A percentile compares a stretch with the other conserved stretches of the same genome.
phyloP scores from a whole-genome alignment of 106 monocot species.

The Vanilla planifolia region DNA sequence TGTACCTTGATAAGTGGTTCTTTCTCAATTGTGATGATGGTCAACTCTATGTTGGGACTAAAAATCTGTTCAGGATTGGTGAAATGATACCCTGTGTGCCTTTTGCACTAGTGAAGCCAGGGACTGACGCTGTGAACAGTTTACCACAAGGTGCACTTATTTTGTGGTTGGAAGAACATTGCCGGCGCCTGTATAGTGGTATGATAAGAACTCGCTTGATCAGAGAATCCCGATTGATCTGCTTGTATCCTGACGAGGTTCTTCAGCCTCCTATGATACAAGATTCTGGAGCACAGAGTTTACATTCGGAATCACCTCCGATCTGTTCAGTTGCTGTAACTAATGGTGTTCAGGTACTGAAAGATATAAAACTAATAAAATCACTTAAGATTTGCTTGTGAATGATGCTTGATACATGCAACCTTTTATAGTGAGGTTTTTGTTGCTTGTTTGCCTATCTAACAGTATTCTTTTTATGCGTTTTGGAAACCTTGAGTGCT shows the following conservation, averaged over 20 bases:
- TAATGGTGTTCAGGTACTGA: slow-evolving; percentile 85
- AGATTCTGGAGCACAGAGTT: slow-evolving; percentile 23
- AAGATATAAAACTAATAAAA: background rate
- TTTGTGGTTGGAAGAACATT: slow-evolving; percentile 93
- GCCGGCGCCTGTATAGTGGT: slow-evolving; percentile 55
- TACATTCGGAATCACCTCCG: slow-evolving; percentile 66
- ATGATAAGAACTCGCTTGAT: slow-evolving; percentile 37
- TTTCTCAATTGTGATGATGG: slow-evolving; percentile 58
- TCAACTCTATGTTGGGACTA: slow-evolving; percentile 78
- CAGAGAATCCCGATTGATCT: slow-evolving; percentile 20
- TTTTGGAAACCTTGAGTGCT: too few species aligned
- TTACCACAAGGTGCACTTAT: slow-evolving; percentile 58
- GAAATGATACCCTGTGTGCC: slow-evolving; percentile 91
- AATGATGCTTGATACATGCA: too few species aligned
- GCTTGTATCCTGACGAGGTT: slow-evolving; percentile 70
- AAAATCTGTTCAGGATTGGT: slow-evolving; percentile 23
- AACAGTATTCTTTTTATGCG: background rate
- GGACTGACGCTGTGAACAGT: slow-evolving; percentile 2
- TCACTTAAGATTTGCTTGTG: too few species aligned
- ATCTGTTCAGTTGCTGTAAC: slow-evolving; percentile 65
- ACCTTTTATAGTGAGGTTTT: too few species aligned
- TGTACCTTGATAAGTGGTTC: slow-evolving; percentile 42
- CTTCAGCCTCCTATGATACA: slow-evolving; percentile 33
- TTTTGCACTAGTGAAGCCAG: slow-evolving; percentile 23
- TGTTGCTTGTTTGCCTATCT: too few species aligned